Conservation (phyloP, 345 rosid species). For the Triadica sebifera region DNA sequence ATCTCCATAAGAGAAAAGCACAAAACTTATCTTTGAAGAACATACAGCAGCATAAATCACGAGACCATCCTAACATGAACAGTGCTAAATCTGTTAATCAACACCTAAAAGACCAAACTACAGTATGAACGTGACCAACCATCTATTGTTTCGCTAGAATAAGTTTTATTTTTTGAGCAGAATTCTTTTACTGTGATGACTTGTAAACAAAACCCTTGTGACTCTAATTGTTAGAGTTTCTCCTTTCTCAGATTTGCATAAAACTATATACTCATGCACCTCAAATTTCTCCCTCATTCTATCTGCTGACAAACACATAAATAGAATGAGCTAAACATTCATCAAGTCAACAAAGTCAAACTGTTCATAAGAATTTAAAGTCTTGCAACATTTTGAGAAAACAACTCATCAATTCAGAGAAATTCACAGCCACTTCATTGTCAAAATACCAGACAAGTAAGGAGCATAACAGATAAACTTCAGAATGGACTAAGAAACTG, state of each 20-base stretch:
- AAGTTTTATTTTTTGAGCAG: no score
- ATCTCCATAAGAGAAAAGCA: neutral
- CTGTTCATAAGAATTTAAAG: neutral
- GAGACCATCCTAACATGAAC: neutral
- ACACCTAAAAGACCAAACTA: neutral
- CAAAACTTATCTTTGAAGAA: neutral
- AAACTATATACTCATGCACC: constrained; percentile 1
- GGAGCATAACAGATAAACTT: neutral
- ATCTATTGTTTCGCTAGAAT: no score
- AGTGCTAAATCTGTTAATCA: neutral
- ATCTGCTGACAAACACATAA: neutral
- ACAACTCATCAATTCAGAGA: neutral
- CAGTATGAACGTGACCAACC: no score
- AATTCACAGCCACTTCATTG: neutral
- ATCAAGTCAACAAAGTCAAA: neutral
- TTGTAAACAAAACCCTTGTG: constrained; percentile 2
- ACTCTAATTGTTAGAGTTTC: neutral
- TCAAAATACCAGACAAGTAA: neutral
- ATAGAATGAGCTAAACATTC: neutral
- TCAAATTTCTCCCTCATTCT: neutral
- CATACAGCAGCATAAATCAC: constrained; percentile 5
- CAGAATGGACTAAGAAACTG: neutral
- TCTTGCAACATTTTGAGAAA: neutral
- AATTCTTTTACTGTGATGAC: neutral
- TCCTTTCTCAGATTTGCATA: neutral